Percentiles rank a stretch among this genome's conserved stretches.
Evolutionary conservation across 352 stramenopile genomes (phyloP).

Genomic region (Saprolegnia diclina): DNA sequence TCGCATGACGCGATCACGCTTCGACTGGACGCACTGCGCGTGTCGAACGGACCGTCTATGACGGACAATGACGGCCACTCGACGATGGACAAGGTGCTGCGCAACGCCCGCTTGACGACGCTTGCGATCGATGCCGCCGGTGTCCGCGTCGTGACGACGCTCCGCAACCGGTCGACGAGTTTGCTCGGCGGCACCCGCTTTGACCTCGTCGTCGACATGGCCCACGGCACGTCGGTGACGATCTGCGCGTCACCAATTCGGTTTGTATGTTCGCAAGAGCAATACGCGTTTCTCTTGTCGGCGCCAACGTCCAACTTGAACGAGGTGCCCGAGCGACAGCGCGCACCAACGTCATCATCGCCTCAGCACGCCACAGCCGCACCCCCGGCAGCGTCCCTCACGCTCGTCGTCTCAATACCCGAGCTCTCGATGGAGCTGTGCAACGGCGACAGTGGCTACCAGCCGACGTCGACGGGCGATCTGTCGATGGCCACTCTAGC

Average conservation of each 20-base stretch:
- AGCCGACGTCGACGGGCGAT: slow-evolving; percentile 67
- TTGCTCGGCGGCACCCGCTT: slow-evolving; percentile 67
- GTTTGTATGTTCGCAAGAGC: slow-evolving; percentile 76
- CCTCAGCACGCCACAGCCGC: neutral
- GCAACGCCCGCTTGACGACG: slow-evolving; percentile 75
- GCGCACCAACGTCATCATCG: neutral
- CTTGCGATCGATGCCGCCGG: slow-evolving; percentile 57
- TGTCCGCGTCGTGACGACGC: slow-evolving; percentile 67
- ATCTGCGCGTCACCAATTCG: slow-evolving; percentile 54
- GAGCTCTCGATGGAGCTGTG: slow-evolving; percentile 78
- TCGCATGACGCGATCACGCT: slow-evolving; percentile 67
- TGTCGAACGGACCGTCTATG: slow-evolving; percentile 48
- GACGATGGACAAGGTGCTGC: slow-evolving; percentile 68
- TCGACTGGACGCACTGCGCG: slow-evolving; percentile 55
- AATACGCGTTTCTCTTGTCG: slow-evolving; percentile 71
- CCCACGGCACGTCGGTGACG: slow-evolving; percentile 48
- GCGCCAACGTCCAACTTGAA: slow-evolving; percentile 70
- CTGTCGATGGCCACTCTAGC: slow-evolving; percentile 62
- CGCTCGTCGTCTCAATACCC: slow-evolving; percentile 33
- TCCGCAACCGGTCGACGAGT: slow-evolving; percentile 68
- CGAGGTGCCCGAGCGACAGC: slow-evolving; percentile 30
- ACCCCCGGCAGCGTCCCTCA: neutral
- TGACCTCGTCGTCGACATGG: slow-evolving; percentile 53
- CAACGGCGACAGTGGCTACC: slow-evolving; percentile 66
- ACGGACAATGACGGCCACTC: neutral